A percentile compares a stretch with the other conserved stretches of the same genome.
Conservation (phyloP, 371 early-diverging fungal genomes). For the Mucor sp. region DNA sequence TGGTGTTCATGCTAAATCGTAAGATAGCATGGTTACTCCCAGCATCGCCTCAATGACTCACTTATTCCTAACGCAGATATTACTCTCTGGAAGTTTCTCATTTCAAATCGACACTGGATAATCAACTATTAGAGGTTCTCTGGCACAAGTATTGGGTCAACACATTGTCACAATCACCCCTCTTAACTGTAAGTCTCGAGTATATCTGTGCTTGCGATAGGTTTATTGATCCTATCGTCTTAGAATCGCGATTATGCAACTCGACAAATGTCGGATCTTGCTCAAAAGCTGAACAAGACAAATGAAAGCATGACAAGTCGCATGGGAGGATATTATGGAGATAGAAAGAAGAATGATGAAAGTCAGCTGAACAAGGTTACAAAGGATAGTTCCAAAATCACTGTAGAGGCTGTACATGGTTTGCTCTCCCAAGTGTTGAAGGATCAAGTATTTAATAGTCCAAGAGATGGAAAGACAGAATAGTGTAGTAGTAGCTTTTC, state of each 20-base stretch:
- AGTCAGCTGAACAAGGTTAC: constrained; percentile 73
- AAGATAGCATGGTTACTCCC: constrained; percentile 12
- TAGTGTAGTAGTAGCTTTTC: neutral
- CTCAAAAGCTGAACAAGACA: constrained; percentile 82
- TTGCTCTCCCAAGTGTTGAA: constrained; percentile 82
- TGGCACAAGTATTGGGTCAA: constrained; percentile 98
- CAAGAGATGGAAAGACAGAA: neutral
- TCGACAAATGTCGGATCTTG: constrained; percentile 78
- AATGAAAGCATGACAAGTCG: constrained; percentile 61
- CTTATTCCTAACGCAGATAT: constrained; percentile 44
- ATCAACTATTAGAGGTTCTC: constrained; percentile 82
- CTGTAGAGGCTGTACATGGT: constrained; percentile 80
- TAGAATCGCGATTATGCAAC: constrained; percentile 85
- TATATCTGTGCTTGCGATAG: neutral
- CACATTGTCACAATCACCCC: constrained; percentile 88
- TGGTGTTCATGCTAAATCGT: constrained; percentile 92
- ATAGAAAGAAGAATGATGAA: constrained; percentile 67
- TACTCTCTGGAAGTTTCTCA: constrained; percentile 91
- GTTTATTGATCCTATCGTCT: neutral
- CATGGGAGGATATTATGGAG: constrained; percentile 59
- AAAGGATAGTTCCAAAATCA: constrained; percentile 81
- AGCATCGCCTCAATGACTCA: neutral
- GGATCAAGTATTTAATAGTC: constrained; percentile 72
- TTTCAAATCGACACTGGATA: constrained; percentile 92
- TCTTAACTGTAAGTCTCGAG: constrained; percentile 71